Percentiles rank a stretch among this genome's conserved stretches.
These are phyloP conservation scores for Backusella luteola DNA, from an alignment of 192 early-diverging fungal genomes.

Conservation along the genomic window DNA sequence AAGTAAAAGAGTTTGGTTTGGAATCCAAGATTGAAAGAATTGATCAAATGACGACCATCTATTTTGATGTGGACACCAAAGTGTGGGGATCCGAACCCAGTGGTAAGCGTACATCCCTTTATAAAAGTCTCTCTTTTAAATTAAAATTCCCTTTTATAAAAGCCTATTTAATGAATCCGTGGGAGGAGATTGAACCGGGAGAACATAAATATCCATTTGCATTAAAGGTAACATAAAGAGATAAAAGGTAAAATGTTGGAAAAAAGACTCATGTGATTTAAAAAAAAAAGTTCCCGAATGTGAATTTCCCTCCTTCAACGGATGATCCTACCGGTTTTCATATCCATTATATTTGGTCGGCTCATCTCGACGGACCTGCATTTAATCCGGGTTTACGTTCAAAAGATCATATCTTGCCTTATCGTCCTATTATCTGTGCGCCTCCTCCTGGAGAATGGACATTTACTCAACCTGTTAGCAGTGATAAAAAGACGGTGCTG, in stretches of 20 bases:
- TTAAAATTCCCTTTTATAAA: not conserved
- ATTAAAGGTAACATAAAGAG: constrained; percentile 31
- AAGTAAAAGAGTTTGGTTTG: constrained; percentile 16
- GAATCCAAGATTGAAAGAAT: constrained; percentile 24
- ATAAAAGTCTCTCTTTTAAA: not conserved
- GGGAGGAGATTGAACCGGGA: constrained; percentile 33
- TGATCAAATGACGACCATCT: constrained; percentile 30
- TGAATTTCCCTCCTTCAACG: constrained; percentile 41
- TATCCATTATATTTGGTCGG: constrained; percentile 36
- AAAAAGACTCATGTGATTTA: not conserved
- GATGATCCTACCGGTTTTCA: constrained; percentile 32
- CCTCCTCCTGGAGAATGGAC: constrained; percentile 34
- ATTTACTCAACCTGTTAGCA: constrained; percentile 19
- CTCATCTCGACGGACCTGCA: constrained; percentile 31
- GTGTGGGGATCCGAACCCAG: constrained; percentile 31
- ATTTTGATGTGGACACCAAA: constrained; percentile 29
- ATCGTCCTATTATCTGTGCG: constrained; percentile 37
- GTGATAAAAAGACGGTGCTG: constrained; percentile 24
- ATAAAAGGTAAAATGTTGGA: not conserved
- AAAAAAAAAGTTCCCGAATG: constrained; percentile 33
- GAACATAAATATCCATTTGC: constrained; percentile 39
- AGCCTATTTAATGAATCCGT: constrained; percentile 28
- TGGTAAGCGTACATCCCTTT: constrained; percentile 12
- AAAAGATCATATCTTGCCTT: constrained; percentile 31
- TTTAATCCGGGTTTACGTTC: constrained; percentile 18